These are phyloP conservation scores for Paramecium octaurelia DNA, from an alignment of 73 alveolate genomes.

Conservation along the genomic window DNA sequence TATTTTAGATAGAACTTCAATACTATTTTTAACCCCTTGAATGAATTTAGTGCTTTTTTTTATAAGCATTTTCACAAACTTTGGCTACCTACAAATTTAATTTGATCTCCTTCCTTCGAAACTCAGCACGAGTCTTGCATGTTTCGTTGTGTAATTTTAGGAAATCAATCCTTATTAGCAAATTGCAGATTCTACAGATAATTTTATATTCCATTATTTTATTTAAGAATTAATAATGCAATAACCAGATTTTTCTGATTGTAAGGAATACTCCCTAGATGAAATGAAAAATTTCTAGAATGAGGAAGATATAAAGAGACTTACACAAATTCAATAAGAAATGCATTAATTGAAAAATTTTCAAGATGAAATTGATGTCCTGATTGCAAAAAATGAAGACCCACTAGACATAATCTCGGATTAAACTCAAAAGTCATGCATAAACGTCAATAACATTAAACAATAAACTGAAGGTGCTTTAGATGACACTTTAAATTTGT, in stretches of 20 bases:
- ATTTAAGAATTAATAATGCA: not conserved
- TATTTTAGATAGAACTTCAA: not conserved
- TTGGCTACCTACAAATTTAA: not conserved
- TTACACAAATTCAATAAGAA: not conserved
- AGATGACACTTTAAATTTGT: not conserved
- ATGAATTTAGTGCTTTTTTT: constrained; percentile 1
- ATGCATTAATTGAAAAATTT: not conserved
- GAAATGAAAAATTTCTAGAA: not conserved
- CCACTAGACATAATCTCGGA: not conserved
- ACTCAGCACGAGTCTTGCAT: not conserved
- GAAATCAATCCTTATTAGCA: not conserved
- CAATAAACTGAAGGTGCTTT: not conserved
- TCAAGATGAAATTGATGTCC: not conserved
- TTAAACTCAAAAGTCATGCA: not conserved
- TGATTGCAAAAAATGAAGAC: not conserved
- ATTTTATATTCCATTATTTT: not conserved
- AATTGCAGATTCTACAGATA: not conserved
- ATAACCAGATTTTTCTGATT: not conserved
- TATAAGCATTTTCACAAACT: not conserved
- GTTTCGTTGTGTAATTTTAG: not conserved
- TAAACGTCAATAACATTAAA: not conserved
- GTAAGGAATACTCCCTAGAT: not conserved
- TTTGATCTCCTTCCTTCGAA: not conserved
- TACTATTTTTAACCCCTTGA: not conserved
- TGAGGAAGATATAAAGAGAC: not conserved